Percentiles rank a stretch among this genome's conserved stretches.
These are phyloP conservation scores for Pestalotiopsis sp. DNA, from an alignment of 2,329 filamentous ascomycete genomes.

Conservation along the genomic window DNA sequence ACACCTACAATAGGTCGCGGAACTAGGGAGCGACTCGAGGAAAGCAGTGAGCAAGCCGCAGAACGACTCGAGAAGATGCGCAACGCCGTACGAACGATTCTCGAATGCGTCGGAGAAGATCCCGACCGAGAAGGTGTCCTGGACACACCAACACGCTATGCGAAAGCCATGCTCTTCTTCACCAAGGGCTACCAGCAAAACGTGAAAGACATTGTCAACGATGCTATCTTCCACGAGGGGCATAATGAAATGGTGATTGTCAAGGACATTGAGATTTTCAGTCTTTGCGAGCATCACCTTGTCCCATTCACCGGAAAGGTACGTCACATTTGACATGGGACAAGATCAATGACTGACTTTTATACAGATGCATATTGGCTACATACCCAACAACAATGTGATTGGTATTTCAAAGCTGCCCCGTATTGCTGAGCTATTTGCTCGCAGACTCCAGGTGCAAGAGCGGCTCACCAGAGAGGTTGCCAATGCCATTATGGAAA, in stretches of 20 bases:
- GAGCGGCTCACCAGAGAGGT: conserved; percentile 96
- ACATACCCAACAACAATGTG: conserved; percentile 85
- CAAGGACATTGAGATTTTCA: conserved; percentile 95
- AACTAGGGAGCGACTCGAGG: conserved; percentile 63
- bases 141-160: conserved; percentile 79
- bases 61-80: conserved; percentile 58
- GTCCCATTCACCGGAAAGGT: conserved; percentile 96
- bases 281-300: conserved; percentile 94
- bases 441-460: conserved; percentile 89
- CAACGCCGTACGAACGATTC: conserved; percentile 63
- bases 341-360: not conserved
- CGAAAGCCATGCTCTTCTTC: conserved; percentile 93
- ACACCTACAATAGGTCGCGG: conserved; percentile 51
- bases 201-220: conserved; percentile 85
- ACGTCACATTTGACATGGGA: conserved; percentile 21
- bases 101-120: conserved; percentile 70
- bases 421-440: conserved; percentile 96
- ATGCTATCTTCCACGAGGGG: conserved; percentile 92
- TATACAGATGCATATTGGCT: conserved; percentile 92
- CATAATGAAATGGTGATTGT: conserved; percentile 98
- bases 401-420: conserved; percentile 95
- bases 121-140: conserved; percentile 65
- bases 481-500: conserved; percentile 87
- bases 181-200: conserved; percentile 98
- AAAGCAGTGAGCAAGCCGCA: conserved; percentile 50